Evolutionary conservation across 2,329 filamentous ascomycete species (phyloP), one percentile per base, ranked within the genome.

Genomic region (Fusarium temperatum): DNA sequence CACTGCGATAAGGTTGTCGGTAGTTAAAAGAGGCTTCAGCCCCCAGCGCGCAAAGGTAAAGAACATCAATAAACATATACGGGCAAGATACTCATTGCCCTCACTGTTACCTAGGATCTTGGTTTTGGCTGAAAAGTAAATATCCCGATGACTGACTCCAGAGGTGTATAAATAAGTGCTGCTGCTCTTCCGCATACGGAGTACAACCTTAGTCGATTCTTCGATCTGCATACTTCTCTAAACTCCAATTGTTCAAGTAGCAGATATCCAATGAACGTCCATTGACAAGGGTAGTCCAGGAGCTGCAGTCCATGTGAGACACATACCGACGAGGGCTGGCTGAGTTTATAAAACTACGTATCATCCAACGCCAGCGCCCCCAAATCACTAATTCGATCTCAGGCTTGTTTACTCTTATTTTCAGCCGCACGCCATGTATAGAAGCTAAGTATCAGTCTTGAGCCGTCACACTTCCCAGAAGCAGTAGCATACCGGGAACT

Each of bases 261-360:
- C 57, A 24, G 18, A 38, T 28, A 42, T 53, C 30, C 50, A 57
- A 53, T 53, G 35, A 58, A 63, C 45, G n/a, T 54, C 32, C 35
- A 54, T 47, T 17, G 41, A 55, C 61, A 59, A 55, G 71, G 68
- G 64, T 64, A 14, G 58, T 44, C 53, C 60, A 68, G 45, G 66
- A 65, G 53, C 55, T 44, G 54, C 59, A 61, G 61, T 64, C 58
- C 66, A 58, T 56, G 47, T 75, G 44, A 73, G 61, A 68, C 68
- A 73, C 56, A 70, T 63, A 60, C 56, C 41, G 64, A 26, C 44
- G 51, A 41, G 38, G 61, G 50, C 59, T 56, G 39, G 35, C 41
- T 58, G 62, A 56, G 26, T 44, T 26, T 35, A 41, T 56, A 48
- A 50, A 42, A 28, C 45, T 41, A 47, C 32, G 32, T 8, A 35